Evolutionary conservation across 2,329 filamentous ascomycete species (phyloP), one percentile per base, ranked within the genome.

Genomic region (Coniella vitis): DNA sequence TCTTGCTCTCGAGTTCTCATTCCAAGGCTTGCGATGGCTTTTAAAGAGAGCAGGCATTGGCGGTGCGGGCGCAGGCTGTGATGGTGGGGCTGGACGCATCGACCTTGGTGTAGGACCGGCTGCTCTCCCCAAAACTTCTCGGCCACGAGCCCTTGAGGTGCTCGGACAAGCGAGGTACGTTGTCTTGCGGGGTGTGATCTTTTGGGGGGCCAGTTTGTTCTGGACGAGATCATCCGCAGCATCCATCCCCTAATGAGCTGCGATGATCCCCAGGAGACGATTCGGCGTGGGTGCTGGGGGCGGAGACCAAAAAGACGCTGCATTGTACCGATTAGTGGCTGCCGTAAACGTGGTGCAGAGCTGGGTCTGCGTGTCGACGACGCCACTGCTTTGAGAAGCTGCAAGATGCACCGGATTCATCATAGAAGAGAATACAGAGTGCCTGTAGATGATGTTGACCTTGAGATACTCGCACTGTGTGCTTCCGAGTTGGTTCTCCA

Each of bases 401-500:
- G 22, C 19, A 5, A 12, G n/a, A 17, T 9, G 4, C 10, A 4
- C 14, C 20, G 32, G 7, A 19, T 38, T n/a, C 16, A 39, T 20
- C 7, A 29, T 14, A 12, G 44, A 42, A 12, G 72, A 69, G 57
- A 83, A 81, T 0, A 70, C 74, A 0, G 79, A 78, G 56, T 83
- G 78, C 2, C 67, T 67, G 56, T 83, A 84, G 7, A 65, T 72
- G 7, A 83, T 55, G 17, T 66, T 66, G 14, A 83, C 65, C 3
- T 69, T 69, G 43, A 83, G 62, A 54, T 78, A 83, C 31, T 72
- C 68, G 14, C 68, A 68, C 17, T 61, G 61, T 3, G 66, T 65
- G 45, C 69, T 66, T 25, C 78, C 77, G 3, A 84, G 70, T 48
- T 81, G 72, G 25, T 67, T 64, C 57, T 83, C 77, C 10, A 84